Percentiles rank a stretch among this genome's conserved stretches.
Conservation (phyloP, 2,329 filamentous ascomycete species). For the Nemania bipapillata region DNA sequence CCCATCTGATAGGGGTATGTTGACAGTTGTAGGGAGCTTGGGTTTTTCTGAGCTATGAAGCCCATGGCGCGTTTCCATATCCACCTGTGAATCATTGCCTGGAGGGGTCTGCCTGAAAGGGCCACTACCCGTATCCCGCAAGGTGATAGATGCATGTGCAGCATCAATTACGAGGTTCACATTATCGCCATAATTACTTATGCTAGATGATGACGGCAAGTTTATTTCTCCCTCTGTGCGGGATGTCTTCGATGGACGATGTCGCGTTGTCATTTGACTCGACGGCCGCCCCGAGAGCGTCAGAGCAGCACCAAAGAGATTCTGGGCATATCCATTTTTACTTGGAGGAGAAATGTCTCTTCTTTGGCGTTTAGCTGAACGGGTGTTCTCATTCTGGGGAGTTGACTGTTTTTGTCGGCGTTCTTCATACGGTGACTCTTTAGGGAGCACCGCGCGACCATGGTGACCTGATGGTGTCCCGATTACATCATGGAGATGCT, state of each 20-base stretch:
- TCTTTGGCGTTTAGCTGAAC: conserved; percentile 57
- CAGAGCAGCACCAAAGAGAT: conserved; percentile 61
- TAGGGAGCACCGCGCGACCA: conserved; percentile 68
- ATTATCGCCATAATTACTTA: conserved; percentile 30
- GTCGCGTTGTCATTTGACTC: conserved; percentile 50
- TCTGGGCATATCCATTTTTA: conserved; percentile 63
- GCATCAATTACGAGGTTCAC: background rate
- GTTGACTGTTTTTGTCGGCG: conserved; percentile 55
- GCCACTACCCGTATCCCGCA: background rate
- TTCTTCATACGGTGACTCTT: conserved; percentile 73
- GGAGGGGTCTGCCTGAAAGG: background rate
- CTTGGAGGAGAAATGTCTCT: conserved; percentile 54
- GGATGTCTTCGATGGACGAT: conserved; percentile 32
- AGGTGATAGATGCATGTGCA: background rate
- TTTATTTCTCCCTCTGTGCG: conserved; percentile 26
- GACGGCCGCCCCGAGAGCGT: conserved; percentile 55
- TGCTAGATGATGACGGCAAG: conserved; percentile 33
- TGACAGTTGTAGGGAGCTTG: background rate
- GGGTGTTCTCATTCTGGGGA: conserved; percentile 43
- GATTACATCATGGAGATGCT: conserved; percentile 68
- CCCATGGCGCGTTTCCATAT: background rate
- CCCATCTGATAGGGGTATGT: background rate
- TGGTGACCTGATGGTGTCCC: conserved; percentile 72
- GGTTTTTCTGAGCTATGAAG: background rate
- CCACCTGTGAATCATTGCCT: background rate